Evolutionary conservation across 352 stramenopile genomes (phyloP).

Genomic region (Globisporangium acanthophoron): DNA sequence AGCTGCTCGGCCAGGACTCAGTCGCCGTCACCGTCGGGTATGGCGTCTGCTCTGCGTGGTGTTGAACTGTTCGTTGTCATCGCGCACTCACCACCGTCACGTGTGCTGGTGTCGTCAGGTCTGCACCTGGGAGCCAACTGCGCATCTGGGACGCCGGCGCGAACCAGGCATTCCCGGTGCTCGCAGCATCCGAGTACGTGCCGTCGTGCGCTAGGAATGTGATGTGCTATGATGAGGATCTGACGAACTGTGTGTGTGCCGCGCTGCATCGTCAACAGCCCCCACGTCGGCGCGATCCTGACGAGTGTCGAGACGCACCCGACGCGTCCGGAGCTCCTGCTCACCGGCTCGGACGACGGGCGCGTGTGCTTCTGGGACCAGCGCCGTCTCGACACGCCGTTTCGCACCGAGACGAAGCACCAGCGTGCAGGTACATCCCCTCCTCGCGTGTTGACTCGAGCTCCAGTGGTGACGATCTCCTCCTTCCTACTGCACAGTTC

Average conservation of each 20-base stretch:
- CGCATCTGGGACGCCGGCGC: constrained; percentile 67
- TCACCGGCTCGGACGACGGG: constrained; percentile 66
- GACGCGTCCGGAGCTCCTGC: constrained; percentile 67
- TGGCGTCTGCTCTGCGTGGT: constrained; percentile 1
- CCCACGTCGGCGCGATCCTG: constrained; percentile 32
- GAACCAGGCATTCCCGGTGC: constrained; percentile 53
- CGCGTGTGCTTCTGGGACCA: constrained; percentile 72
- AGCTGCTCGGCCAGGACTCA: constrained; percentile 62
- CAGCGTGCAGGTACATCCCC: constrained; percentile 35
- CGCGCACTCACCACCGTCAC: neutral
- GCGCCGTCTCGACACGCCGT: constrained; percentile 53
- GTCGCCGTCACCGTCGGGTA: constrained; percentile 70
- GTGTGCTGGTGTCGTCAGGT: constrained; percentile 15
- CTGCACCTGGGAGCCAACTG: constrained; percentile 51
- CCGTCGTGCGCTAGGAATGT: neutral
- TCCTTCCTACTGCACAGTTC: constrained; percentile 19
- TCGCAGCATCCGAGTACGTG: constrained; percentile 50
- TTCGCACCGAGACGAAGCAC: constrained; percentile 63
- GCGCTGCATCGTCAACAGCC: constrained; percentile 9
- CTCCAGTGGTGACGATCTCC: neutral
- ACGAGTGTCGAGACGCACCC: constrained; percentile 70
- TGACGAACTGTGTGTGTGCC: neutral
- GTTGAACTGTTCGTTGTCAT: neutral
- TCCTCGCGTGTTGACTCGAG: neutral
- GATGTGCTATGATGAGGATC: neutral